Base-by-base conservation (phyloP, 208 protist genomes). In the Acanthamoeba lenticulata region DNA sequence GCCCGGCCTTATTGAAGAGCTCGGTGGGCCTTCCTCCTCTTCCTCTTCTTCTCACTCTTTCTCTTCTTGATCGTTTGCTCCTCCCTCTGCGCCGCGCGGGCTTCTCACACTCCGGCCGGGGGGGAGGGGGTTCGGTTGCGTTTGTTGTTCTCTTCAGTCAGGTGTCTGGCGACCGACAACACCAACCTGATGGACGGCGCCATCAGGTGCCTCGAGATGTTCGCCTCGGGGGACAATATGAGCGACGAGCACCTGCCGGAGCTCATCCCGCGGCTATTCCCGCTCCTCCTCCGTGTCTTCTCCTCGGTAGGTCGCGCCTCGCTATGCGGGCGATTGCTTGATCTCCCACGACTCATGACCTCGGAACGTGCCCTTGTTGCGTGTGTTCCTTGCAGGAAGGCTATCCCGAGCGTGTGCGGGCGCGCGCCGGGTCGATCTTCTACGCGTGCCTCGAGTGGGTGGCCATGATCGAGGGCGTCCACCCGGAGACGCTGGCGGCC, bases 1-100 rank as follows among this genome's bases (percentile, higher is more conserved):
- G 93, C 93, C 93, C 38, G 21, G 24, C n/a, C 60, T 94, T 44
- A 83, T 94, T n/a, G 67, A 89, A 69, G 77, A 90, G 38, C 77
- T 94, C 2, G 27, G 89, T 62, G 42, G 77, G 3, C 3, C n/a
- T 17, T 24, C 32, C 13, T 79, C 19, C 65, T 74, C n/a, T 38
- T 19, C 19, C 34, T 38, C 29, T 74, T 19, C 19, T 29, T 19
- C 21, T 40, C 40, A n/a, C n/a, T 81, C n/a, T 15, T 29, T 49
- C 24, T n/a, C 4, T n/a, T 65, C 55, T n/a, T n/a, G n/a, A n/a
- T n/a, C n/a, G n/a, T n/a, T n/a, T n/a, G n/a, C n/a, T n/a, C n/a
- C n/a, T n/a, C n/a, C n/a, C n/a, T n/a, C n/a, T n/a, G n/a, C n/a
- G n/a, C n/a, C n/a, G n/a, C n/a, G n/a, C n/a, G n/a, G n/a, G n/a